Evolutionary conservation across 2,329 filamentous ascomycete species (phyloP), one percentile per base, ranked within the genome.

Genomic region (Neonectria ditissima): DNA sequence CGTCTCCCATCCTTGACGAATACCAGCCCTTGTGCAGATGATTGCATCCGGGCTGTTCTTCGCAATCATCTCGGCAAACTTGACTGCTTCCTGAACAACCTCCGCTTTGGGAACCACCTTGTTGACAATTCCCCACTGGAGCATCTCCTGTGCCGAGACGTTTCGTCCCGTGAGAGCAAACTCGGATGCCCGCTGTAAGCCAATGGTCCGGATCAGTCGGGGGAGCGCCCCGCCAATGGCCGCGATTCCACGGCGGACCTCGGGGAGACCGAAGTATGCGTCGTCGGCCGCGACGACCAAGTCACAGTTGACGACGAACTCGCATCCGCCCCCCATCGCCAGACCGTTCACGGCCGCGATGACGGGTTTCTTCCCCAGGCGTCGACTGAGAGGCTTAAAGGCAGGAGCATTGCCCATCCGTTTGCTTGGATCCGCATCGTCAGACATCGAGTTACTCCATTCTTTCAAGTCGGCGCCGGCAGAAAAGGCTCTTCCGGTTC

Each of bases 1-100:
- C 87, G 83, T 84, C 73, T 92, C 90, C 89, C 89, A 92, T 0
- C 89, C 90, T 68, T 90, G 76, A 75, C 89, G 88, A 43, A 94
- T 74, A 0, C 90, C 91, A 73, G 90, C 88, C 9, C 90, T 82
- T 59, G 82, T 89, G 18, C 91, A 89, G 70, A 93, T 86, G 24
- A 93, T 87, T 20, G 89, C 84, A 76, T 94, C 91, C 1, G 91
- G 91, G 68, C 88, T 91, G 74, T 90, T 89, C 63, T 73, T 84
- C 6, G 86, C 86, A 70, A 93, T 86, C 72, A 80, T 76, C 55
- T 76, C 77, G 5, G 91, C 91, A 70, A 89, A 79, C 64, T 80
- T 79, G 30, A 93, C 70, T n/a, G 90, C 89, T 66, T 81, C 83
- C 5, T 76, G 76, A 5, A 89, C 79, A 30, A 88, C 82, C 24